Conservation (phyloP, 139 green algal species). For the Chlamydomonas eustigma region DNA sequence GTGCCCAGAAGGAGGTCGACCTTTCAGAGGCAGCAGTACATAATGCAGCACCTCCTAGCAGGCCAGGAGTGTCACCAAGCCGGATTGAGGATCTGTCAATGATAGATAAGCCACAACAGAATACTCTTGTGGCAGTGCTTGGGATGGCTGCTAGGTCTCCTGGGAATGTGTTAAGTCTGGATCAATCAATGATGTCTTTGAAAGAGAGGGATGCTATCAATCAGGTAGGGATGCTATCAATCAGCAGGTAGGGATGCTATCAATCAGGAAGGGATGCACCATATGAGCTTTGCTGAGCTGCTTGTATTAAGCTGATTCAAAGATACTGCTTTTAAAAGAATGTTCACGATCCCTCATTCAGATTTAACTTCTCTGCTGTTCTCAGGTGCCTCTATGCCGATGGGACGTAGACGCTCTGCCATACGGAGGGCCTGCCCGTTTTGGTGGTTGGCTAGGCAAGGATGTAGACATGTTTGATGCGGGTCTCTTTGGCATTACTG, state of each 20-base stretch:
- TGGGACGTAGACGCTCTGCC: conserved; percentile 55
- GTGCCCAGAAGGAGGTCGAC: not conserved
- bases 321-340: no score
- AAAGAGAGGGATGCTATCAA: no score
- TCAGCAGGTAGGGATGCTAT: no score
- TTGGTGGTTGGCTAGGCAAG: conserved; percentile 60
- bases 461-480: conserved; percentile 68
- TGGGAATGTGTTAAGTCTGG: no score
- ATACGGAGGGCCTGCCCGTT: conserved; percentile 31
- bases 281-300: no score
- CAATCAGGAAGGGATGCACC: no score
- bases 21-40: not conserved
- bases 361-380: no score
- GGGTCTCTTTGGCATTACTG: conserved; percentile 58
- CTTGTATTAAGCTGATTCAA: no score
- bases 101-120: not conserved
- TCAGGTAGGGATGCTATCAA: no score
- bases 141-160: not conserved
- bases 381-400: conserved; percentile 38
- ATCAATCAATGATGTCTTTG: no score
- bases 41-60: not conserved
- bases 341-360: no score
- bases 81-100: no score
- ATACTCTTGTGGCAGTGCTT: not conserved
- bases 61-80: not conserved